Conservation (phyloP, 306 rosid genomes). For the Carpinus viminea region DNA sequence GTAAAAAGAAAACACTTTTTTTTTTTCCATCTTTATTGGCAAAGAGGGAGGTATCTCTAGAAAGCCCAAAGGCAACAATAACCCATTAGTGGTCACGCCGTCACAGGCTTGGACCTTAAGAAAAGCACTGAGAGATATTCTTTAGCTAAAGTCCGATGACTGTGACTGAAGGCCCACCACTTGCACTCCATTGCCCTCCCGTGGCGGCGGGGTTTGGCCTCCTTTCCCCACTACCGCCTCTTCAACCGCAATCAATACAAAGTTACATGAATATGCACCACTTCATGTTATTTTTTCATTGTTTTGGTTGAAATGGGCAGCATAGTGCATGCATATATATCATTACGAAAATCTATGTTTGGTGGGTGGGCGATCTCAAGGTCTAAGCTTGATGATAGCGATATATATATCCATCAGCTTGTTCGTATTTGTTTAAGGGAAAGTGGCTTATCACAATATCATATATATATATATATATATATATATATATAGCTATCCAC, state of each 20-base stretch:
- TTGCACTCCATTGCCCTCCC: conserved; percentile 14
- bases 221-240: conserved; percentile 10
- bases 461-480: too few relatives aligned
- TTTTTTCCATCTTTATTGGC: neutral
- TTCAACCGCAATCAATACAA: neutral
- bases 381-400: neutral
- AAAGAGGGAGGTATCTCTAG: conserved; percentile 9
- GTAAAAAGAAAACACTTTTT: neutral
- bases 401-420: neutral
- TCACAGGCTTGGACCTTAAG: neutral
- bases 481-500: neutral
- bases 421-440: neutral
- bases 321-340: neutral
- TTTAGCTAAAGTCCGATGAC: neutral
- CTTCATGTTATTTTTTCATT: neutral
- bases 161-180: conserved; percentile 16
- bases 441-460: neutral
- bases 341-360: neutral
- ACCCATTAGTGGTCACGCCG: neutral
- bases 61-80: conserved; percentile 20
- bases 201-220: conserved; percentile 19
- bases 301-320: neutral
- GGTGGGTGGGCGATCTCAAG: neutral
- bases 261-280: neutral
- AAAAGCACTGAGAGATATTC: neutral